A percentile compares a stretch with the other conserved stretches of the same genome.
Evolutionary conservation across 345 rosid species (phyloP).

Genomic region (Excoecaria cochinchinensis): DNA sequence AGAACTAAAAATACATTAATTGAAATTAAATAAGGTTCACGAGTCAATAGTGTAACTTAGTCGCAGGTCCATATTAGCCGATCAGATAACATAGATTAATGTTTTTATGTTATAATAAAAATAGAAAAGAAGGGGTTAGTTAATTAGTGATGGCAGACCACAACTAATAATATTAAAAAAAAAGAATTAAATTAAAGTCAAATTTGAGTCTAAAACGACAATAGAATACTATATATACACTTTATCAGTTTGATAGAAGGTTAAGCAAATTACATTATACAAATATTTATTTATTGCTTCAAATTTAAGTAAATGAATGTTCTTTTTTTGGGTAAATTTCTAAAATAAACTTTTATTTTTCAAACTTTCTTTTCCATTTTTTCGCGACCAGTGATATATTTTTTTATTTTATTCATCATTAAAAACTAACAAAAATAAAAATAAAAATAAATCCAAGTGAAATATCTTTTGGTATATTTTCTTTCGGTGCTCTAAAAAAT

Average conservation of each 20-base stretch:
- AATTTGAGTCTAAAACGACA: not conserved
- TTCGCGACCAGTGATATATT: no score
- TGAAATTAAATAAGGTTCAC: not conserved
- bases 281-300: not conserved
- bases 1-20: not conserved
- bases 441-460: no score
- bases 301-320: no score
- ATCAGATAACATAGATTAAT: constrained; percentile 4
- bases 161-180: not conserved
- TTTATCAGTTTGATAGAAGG: not conserved
- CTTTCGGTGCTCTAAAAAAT: no score
- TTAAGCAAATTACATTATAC: not conserved
- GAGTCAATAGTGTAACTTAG: not conserved
- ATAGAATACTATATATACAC: not conserved
- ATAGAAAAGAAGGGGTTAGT: not conserved
- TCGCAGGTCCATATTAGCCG: not conserved
- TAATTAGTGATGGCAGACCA: constrained; percentile 8
- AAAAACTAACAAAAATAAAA: no score
- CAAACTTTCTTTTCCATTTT: no score
- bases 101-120: not conserved
- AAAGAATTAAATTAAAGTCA: not conserved
- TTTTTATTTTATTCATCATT: no score
- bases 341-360: no score
- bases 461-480: no score
- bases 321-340: no score